Conservation (phyloP, 2,329 filamentous ascomycete genomes). For the Berkeleyomyces rouxiae region DNA sequence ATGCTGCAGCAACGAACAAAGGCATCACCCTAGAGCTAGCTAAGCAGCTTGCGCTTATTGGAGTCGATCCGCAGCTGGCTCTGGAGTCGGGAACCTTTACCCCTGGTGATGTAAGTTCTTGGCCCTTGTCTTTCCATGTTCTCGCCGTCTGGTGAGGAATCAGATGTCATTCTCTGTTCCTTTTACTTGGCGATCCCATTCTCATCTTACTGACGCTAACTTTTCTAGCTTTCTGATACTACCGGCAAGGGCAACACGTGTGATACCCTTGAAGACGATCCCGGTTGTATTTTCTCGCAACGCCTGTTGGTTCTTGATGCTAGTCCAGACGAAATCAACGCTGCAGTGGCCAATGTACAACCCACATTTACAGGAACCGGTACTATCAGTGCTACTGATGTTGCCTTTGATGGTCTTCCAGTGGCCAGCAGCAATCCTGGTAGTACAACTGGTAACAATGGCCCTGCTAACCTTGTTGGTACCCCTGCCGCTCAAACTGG, state of each 20-base stretch:
- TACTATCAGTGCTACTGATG: slow-evolving; percentile 18
- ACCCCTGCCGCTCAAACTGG: slow-evolving; percentile 1
- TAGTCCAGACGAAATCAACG: slow-evolving; percentile 32
- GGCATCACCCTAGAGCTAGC: slow-evolving; percentile 42
- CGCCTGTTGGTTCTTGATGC: slow-evolving; percentile 37
- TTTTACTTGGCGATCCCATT: not conserved
- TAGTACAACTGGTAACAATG: not conserved
- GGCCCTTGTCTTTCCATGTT: not conserved
- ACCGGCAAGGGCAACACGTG: slow-evolving; percentile 26
- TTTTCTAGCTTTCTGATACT: slow-evolving; percentile 12
- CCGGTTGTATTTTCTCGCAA: slow-evolving; percentile 38
- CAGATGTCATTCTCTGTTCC: not conserved
- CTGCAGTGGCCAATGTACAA: slow-evolving; percentile 27
- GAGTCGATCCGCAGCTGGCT: slow-evolving; percentile 44
- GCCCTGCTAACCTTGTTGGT: not conserved
- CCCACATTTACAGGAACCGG: slow-evolving; percentile 22
- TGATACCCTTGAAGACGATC: slow-evolving; percentile 28
- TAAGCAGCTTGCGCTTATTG: slow-evolving; percentile 40
- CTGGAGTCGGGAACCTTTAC: slow-evolving; percentile 47
- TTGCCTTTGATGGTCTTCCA: slow-evolving; percentile 17
- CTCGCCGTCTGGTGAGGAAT: too few species aligned
- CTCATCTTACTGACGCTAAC: not conserved
- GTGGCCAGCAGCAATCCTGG: slow-evolving; percentile 14
- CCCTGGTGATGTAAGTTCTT: slow-evolving; percentile 34
- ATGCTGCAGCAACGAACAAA: slow-evolving; percentile 42